Conservation (phyloP, 805 yeast species). For the Cephaloascus albidus region DNA sequence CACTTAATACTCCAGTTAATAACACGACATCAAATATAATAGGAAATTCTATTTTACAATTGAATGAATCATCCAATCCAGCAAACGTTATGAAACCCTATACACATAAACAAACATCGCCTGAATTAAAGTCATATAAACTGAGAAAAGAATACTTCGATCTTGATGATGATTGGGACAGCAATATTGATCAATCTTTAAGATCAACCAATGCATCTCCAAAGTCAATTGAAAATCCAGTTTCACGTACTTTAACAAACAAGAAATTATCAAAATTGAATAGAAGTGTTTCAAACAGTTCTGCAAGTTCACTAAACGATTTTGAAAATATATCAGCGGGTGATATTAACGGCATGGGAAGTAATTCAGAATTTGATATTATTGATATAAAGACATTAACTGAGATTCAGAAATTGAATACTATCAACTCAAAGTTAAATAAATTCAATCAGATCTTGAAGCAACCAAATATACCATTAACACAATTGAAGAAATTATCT, state of each 20-base stretch:
- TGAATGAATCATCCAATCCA: neutral
- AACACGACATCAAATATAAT: constrained; percentile 5
- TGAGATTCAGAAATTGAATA: constrained; percentile 48
- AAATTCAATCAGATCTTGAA: constrained; percentile 58
- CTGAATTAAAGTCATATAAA: neutral
- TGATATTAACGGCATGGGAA: constrained; percentile 11
- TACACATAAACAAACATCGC: neutral
- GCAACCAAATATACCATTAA: constrained; percentile 49
- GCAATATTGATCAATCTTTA: constrained; percentile 36
- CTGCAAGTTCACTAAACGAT: constrained; percentile 15
- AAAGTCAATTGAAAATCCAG: constrained; percentile 11
- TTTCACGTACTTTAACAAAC: constrained; percentile 3
- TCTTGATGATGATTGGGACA: constrained; percentile 91
- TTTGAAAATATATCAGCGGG: constrained; percentile 10
- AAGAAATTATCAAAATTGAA: constrained; percentile 19
- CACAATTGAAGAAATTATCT: constrained; percentile 65
- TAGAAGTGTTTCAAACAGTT: constrained; percentile 18
- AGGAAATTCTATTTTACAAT: neutral
- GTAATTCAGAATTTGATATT: constrained; percentile 10
- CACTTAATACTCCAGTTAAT: constrained; percentile 14
- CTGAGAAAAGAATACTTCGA: constrained; percentile 42
- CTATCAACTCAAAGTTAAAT: constrained; percentile 50
- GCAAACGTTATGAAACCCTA: neutral
- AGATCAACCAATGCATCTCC: constrained; percentile 3
- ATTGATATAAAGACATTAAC: constrained; percentile 11